These are phyloP conservation scores for Plasmodium sp. DNA, from an alignment of 169 alveolate species.

Conservation along the genomic window DNA sequence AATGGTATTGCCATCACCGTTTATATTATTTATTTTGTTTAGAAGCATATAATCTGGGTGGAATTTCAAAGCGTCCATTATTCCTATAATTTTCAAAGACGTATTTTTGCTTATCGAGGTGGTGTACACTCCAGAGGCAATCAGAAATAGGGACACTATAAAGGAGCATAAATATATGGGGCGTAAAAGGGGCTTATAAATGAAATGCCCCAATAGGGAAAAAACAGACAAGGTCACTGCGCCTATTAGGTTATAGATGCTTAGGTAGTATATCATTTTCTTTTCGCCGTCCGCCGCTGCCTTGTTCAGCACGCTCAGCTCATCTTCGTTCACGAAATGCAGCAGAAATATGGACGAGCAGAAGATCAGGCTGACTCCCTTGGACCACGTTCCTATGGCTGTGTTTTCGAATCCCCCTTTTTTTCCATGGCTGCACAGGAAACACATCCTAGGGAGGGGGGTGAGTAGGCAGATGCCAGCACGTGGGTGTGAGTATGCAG, in stretches of 20 bases:
- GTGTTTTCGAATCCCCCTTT: constrained; percentile 76
- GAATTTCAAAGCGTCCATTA: constrained; percentile 73
- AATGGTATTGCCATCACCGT: not conserved
- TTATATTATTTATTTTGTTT: constrained; percentile 44
- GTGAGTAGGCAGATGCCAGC: too few relatives aligned
- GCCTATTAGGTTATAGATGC: constrained; percentile 63
- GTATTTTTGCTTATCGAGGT: constrained; percentile 65
- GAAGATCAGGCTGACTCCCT: constrained; percentile 59
- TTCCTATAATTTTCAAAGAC: constrained; percentile 69
- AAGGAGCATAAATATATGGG: constrained; percentile 72
- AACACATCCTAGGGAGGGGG: constrained; percentile 26
- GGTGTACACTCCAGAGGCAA: constrained; percentile 74
- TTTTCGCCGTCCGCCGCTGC: constrained; percentile 8
- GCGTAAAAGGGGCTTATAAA: constrained; percentile 43
- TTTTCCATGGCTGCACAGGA: constrained; percentile 50
- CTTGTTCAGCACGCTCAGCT: constrained; percentile 16
- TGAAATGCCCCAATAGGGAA: constrained; percentile 69
- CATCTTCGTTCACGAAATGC: constrained; percentile 57
- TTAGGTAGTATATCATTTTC: constrained; percentile 65
- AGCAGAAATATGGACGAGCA: constrained; percentile 68
- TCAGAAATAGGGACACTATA: constrained; percentile 69
- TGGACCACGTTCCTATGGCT: constrained; percentile 75
- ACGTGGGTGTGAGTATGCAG: not conserved
- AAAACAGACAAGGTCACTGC: constrained; percentile 28
- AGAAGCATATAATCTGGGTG: constrained; percentile 74